A percentile compares a stretch with the other conserved stretches of the same genome.
Conservation (phyloP, 2,329 filamentous ascomycete species). For the Blumeria graminis region DNA sequence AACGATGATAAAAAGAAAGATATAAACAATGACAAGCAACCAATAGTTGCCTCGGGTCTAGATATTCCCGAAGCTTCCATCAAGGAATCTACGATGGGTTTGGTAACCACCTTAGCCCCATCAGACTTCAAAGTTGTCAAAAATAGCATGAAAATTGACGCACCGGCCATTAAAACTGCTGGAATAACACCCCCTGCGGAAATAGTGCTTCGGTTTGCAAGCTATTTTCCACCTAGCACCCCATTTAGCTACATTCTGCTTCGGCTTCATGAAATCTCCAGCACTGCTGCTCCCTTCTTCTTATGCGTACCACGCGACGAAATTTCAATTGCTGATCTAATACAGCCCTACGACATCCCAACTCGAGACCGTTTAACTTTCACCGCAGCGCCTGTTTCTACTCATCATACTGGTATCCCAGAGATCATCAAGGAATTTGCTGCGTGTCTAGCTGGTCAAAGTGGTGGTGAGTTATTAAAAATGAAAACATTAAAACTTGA, state of each 20-base stretch:
- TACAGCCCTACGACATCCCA: conserved; percentile 47
- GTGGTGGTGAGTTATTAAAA: conserved; percentile 53
- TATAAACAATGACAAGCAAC: background rate
- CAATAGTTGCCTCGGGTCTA: background rate
- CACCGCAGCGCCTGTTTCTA: conserved; percentile 40
- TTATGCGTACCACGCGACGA: conserved; percentile 38
- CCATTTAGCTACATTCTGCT: conserved; percentile 66
- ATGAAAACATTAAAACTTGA: conserved; percentile 45
- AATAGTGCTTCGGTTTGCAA: conserved; percentile 51
- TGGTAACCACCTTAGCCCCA: conserved; percentile 55
- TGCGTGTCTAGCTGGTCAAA: conserved; percentile 40
- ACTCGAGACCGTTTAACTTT: conserved; percentile 55
- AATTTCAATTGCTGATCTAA: conserved; percentile 43
- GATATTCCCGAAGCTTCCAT: background rate
- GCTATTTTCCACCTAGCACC: conserved; percentile 58
- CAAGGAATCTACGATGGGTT: conserved; percentile 24
- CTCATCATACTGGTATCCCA: conserved; percentile 24
- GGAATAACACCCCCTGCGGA: conserved; percentile 49
- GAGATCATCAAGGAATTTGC: conserved; percentile 39
- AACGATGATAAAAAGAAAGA: conserved; percentile 22
- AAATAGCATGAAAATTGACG: conserved; percentile 35
- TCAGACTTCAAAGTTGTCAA: conserved; percentile 41
- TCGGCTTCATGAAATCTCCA: conserved; percentile 41
- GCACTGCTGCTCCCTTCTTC: conserved; percentile 40
- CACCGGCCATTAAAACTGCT: conserved; percentile 42